Conservation (phyloP, 352 stramenopile species). For the Pythium pyrilobum region DNA sequence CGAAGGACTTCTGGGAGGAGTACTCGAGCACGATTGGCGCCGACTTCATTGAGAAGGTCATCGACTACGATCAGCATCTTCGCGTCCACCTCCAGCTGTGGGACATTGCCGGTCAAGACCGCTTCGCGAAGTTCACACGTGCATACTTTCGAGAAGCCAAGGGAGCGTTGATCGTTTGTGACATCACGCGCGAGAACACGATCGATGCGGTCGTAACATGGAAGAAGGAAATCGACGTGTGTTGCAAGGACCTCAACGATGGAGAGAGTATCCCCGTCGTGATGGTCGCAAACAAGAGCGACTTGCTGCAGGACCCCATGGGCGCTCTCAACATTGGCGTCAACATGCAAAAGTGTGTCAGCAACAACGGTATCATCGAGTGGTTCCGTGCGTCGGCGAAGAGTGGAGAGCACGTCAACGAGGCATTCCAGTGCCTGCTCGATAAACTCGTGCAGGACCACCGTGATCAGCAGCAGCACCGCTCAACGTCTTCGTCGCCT, state of each 20-base stretch:
- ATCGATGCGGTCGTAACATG: conserved; percentile 80
- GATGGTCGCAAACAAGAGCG: conserved; percentile 85
- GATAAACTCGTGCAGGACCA: conserved; percentile 53
- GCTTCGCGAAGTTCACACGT: conserved; percentile 85
- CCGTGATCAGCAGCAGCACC: conserved; percentile 22
- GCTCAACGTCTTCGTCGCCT: not conserved
- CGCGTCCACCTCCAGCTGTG: conserved; percentile 78
- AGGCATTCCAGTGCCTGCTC: conserved; percentile 59
- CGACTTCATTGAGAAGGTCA: conserved; percentile 81
- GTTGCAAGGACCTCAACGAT: conserved; percentile 41
- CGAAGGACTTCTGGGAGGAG: conserved; percentile 64
- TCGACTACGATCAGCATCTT: conserved; percentile 52
- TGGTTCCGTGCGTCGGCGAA: conserved; percentile 78
- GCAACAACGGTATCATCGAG: conserved; percentile 63
- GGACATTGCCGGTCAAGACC: conserved; percentile 86
- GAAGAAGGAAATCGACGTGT: conserved; percentile 78
- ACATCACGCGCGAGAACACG: conserved; percentile 82
- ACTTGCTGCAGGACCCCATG: conserved; percentile 65
- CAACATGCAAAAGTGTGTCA: conserved; percentile 83
- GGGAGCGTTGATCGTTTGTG: conserved; percentile 82
- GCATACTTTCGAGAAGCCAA: conserved; percentile 81
- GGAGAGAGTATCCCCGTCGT: conserved; percentile 59
- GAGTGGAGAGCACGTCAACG: conserved; percentile 51
- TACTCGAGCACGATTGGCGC: conserved; percentile 86
- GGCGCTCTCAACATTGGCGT: conserved; percentile 66